Evolutionary conservation across 495 filamentous ascomycete species (phyloP).

Genomic region (Penicillium turbatum): DNA sequence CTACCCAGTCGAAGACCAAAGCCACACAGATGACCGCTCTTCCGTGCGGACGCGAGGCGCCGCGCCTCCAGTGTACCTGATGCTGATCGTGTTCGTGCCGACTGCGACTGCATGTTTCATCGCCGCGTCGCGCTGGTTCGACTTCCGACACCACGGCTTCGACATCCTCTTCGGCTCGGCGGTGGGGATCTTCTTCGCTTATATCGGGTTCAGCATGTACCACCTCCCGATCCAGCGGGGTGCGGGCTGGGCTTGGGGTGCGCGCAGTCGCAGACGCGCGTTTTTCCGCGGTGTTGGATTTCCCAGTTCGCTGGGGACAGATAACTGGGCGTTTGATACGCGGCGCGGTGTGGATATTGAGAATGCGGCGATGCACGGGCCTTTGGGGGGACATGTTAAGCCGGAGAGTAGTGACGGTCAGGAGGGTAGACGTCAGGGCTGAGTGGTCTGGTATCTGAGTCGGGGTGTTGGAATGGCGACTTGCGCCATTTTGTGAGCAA

Average conservation of each 20-base stretch:
- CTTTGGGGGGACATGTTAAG: neutral
- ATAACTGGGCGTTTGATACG: constrained; percentile 28
- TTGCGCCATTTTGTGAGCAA: too few relatives aligned
- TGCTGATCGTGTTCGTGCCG: constrained; percentile 54
- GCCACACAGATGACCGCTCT: constrained; percentile 19
- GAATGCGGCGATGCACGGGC: neutral
- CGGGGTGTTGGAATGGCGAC: too few relatives aligned
- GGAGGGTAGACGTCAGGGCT: neutral
- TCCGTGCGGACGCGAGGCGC: constrained; percentile 48
- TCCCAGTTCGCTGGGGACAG: constrained; percentile 39
- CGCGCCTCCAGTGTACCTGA: constrained; percentile 52
- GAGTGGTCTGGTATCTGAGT: neutral
- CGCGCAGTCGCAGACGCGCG: constrained; percentile 36
- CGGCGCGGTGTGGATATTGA: constrained; percentile 8
- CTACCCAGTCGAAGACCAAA: constrained; percentile 26
- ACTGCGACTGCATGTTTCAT: constrained; percentile 58
- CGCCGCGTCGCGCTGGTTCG: constrained; percentile 55
- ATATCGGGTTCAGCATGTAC: constrained; percentile 59
- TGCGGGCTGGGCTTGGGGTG: constrained; percentile 51
- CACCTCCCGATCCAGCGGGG: constrained; percentile 63
- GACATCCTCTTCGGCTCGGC: constrained; percentile 58
- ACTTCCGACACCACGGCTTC: constrained; percentile 61
- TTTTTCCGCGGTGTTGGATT: constrained; percentile 62
- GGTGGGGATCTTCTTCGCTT: constrained; percentile 54
- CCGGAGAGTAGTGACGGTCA: neutral